A percentile compares a stretch with the other conserved stretches of the same genome.
Conservation (phyloP, 139 green algal species). For the Diplosphaera chodatii region DNA sequence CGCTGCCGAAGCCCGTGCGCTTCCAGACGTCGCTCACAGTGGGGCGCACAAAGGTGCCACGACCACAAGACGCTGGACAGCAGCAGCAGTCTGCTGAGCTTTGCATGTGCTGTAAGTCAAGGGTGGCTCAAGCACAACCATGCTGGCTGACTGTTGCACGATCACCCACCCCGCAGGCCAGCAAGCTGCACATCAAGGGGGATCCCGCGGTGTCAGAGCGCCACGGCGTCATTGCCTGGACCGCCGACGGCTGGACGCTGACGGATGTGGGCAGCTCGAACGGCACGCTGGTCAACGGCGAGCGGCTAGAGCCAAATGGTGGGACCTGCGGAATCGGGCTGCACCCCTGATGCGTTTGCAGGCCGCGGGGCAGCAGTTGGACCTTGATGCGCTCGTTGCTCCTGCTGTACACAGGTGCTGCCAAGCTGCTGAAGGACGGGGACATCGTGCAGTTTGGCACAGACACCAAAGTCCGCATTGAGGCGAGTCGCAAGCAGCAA, state of each 20-base stretch:
- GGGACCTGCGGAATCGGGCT: too few species aligned
- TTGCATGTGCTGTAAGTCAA: too few species aligned
- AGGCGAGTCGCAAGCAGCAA: too few species aligned
- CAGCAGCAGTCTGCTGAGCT: background rate
- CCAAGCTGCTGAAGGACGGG: constrained; percentile 10
- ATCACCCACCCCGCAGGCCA: too few species aligned
- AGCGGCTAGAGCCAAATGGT: constrained; percentile 22
- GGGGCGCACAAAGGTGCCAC: constrained; percentile 12
- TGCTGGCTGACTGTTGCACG: too few species aligned
- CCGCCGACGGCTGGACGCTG: constrained; percentile 32
- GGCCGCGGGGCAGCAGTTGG: too few species aligned
- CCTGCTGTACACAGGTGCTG: background rate
- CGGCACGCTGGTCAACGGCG: constrained; percentile 51
- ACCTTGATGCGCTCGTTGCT: too few species aligned
- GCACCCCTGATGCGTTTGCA: too few species aligned
- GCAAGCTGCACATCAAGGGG: constrained; percentile 50
- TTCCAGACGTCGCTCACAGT: constrained; percentile 10
- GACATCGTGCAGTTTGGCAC: constrained; percentile 23
- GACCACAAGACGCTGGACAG: too few species aligned
- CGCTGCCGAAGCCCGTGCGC: background rate
- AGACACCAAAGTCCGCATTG: constrained; percentile 12
- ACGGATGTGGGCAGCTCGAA: constrained; percentile 61
- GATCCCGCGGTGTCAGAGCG: constrained; percentile 54
- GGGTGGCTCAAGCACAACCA: too few species aligned
- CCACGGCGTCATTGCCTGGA: constrained; percentile 52